These are phyloP conservation scores for Botrytis sinoallii DNA, from an alignment of 2,329 filamentous ascomycete genomes.

Conservation along the genomic window DNA sequence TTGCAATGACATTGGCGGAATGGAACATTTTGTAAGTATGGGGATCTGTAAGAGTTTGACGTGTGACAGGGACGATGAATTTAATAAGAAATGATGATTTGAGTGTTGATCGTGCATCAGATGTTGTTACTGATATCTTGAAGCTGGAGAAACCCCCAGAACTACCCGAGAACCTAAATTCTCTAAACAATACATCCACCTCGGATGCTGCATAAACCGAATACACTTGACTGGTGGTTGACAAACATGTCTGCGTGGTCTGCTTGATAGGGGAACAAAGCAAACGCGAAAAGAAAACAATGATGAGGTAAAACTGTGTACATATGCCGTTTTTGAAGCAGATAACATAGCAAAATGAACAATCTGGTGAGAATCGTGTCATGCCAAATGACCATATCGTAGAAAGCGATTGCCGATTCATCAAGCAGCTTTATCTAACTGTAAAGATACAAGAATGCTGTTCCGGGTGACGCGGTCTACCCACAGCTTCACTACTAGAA, in stretches of 20 bases:
- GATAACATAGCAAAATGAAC: not conserved
- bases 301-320: not conserved
- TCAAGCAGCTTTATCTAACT: not conserved
- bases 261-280: not conserved
- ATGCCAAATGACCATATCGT: not conserved
- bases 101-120: not conserved
- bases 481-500: not conserved
- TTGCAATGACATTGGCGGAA: not conserved
- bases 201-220: not conserved
- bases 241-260: not conserved
- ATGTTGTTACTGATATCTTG: not conserved
- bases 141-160: not conserved
- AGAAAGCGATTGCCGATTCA: not conserved
- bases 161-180: not conserved
- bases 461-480: not conserved
- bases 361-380: not conserved
- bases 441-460: not conserved
- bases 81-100: not conserved
- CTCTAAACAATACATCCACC: not conserved
- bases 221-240: not conserved
- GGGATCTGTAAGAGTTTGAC: not conserved
- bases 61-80: not conserved
- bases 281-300: not conserved
- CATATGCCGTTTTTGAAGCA: not conserved
- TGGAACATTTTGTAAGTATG: not conserved